These are phyloP conservation scores for Trichosporon ovoides DNA, from an alignment of 1,284 basidiomycete genomes.

Conservation along the genomic window DNA sequence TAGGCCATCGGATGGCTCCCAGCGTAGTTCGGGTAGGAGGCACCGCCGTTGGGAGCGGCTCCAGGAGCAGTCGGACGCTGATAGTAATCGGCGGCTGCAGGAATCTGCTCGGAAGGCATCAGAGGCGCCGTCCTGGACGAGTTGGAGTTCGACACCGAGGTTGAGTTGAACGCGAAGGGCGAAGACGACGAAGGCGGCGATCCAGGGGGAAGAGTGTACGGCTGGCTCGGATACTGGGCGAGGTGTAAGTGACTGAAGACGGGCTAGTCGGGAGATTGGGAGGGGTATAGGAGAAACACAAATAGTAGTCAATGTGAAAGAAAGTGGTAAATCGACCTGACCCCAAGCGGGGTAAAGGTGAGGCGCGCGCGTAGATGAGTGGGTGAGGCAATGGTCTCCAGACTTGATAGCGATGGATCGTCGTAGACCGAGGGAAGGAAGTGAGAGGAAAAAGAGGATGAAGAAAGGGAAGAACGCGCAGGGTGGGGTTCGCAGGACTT, in stretches of 20 bases:
- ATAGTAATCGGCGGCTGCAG: background rate
- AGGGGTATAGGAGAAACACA: background rate
- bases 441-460: too few species aligned
- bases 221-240: conserved; percentile 2
- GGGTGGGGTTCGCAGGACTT: background rate
- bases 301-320: background rate
- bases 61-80: background rate
- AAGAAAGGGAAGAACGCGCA: background rate
- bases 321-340: background rate
- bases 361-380: background rate
- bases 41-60: conserved; percentile 9
- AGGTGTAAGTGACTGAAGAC: background rate
- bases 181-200: conserved; percentile 2
- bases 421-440: too few species aligned
- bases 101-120: background rate
- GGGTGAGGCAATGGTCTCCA: background rate
- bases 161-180: conserved; percentile 1
- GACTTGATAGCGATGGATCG: background rate
- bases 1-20: conserved; percentile 36
- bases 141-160: conserved; percentile 1
- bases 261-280: background rate
- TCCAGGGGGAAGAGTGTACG: background rate
- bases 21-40: conserved; percentile 24
- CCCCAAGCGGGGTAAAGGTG: conserved; percentile 1
- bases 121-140: background rate